Conservation (phyloP, 192 early-diverging fungal genomes). For the Funneliformis geosporum region DNA sequence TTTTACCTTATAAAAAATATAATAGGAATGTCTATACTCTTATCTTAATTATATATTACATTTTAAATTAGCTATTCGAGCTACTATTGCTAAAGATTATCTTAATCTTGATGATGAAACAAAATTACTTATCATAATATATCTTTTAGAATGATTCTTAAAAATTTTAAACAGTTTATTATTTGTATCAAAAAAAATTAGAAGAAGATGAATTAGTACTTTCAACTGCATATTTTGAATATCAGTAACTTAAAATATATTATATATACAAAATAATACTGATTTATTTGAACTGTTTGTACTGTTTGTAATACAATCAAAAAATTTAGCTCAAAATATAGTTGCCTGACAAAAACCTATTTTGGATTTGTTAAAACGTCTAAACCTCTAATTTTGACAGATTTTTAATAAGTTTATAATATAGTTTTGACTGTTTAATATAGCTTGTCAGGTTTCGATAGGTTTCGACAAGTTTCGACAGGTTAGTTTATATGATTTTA, state of each 20-base stretch:
- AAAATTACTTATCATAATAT: background rate
- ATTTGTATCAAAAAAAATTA: background rate
- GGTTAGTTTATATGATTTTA: too few species aligned
- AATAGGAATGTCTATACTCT: background rate
- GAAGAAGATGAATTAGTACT: background rate
- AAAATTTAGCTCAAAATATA: background rate
- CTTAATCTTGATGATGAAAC: background rate
- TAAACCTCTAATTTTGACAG: too few species aligned
- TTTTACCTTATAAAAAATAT: background rate
- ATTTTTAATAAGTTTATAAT: too few species aligned
- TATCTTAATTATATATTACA: background rate
- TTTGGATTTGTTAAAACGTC: too few species aligned
- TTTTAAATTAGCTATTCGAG: background rate
- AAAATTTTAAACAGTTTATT: background rate
- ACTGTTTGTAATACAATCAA: background rate
- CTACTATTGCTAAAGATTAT: background rate
- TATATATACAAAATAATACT: background rate
- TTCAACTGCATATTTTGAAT: background rate
- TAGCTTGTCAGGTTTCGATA: too few species aligned
- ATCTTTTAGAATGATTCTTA: background rate
- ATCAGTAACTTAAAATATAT: constrained; percentile 5
- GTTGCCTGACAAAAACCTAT: too few species aligned
- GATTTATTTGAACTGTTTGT: background rate
- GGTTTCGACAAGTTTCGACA: too few species aligned
- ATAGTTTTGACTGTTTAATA: too few species aligned